Percentiles rank a stretch among this genome's conserved stretches.
Evolutionary conservation across 192 early-diverging fungal genomes (phyloP).

Genomic region (Pecoramyces ruminantium): DNA sequence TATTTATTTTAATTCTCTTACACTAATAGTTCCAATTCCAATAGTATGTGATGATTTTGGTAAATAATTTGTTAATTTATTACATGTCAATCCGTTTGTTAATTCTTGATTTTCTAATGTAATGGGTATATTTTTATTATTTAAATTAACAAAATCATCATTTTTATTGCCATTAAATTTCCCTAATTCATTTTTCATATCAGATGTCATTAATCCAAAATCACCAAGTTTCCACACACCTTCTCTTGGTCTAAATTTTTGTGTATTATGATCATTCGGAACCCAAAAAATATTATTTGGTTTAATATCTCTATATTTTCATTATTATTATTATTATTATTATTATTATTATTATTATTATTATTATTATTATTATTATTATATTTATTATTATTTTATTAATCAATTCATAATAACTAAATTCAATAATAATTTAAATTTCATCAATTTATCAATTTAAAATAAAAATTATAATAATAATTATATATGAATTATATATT

Average conservation of each 20-base stretch:
- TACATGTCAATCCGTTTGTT: neutral
- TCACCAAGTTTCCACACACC: slow-evolving; percentile 49
- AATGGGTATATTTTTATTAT: no score
- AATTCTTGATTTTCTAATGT: no score
- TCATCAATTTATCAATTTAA: no score
- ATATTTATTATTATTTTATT: no score
- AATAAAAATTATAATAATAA: no score
- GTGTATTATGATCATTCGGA: neutral
- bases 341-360: no score
- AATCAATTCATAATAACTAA: no score
- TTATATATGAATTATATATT: no score
- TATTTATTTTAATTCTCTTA: neutral
- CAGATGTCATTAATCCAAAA: slow-evolving; percentile 64
- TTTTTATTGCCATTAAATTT: neutral
- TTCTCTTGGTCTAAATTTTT: neutral
- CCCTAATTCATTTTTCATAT: neutral
- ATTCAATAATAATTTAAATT: no score
- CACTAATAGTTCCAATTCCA: neutral
- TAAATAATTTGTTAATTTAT: neutral
- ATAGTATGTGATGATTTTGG: neutral
- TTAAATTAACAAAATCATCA: neutral
- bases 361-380: no score
- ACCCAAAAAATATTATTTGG: slow-evolving; percentile 49
- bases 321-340: no score
- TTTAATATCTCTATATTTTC: slow-evolving; percentile 50